Percentiles rank a stretch among this genome's conserved stretches.
phyloP scores from a whole-genome alignment of 495 filamentous ascomycete species.

The Talaromyces trachyspermus region DNA sequence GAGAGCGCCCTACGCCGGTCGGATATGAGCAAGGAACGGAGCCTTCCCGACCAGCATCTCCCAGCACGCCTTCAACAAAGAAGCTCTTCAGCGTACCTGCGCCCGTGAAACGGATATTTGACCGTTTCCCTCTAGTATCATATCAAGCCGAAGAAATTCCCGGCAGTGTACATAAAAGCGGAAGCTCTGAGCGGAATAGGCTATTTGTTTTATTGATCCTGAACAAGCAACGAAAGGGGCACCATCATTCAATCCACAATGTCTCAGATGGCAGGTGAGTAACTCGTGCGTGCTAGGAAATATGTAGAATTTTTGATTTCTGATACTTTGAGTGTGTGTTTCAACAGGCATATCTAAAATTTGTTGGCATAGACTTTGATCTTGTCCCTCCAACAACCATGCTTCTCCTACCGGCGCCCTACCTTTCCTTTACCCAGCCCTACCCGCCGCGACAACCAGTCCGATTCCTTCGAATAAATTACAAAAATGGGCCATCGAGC shows the following conservation, averaged over 20 bases:
- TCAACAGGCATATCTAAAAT: conserved; percentile 72
- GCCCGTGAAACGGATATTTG: conserved; percentile 74
- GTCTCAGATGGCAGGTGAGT: conserved; percentile 92
- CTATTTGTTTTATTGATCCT: conserved; percentile 68
- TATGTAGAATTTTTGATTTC: conserved; percentile 4
- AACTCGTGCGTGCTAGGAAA: background rate
- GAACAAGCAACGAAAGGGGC: conserved; percentile 52
- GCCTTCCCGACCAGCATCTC: conserved; percentile 2
- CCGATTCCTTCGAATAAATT: conserved; percentile 62
- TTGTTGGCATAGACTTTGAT: conserved; percentile 61
- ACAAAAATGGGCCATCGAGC: conserved; percentile 57
- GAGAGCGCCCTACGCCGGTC: conserved; percentile 3
- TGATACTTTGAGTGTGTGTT: background rate
- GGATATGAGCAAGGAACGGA: conserved; percentile 10
- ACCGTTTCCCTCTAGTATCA: conserved; percentile 67
- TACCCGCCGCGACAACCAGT: conserved; percentile 18
- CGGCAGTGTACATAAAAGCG: conserved; percentile 41
- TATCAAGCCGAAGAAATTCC: conserved; percentile 78
- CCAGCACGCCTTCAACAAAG: conserved; percentile 11
- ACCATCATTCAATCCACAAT: conserved; percentile 86
- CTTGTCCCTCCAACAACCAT: conserved; percentile 82
- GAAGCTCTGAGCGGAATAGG: conserved; percentile 40
- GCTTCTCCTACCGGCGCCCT: conserved; percentile 81
- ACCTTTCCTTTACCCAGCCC: conserved; percentile 70
- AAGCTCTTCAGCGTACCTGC: conserved; percentile 61